These are phyloP conservation scores for Physaria fendleri DNA, from an alignment of 345 rosid species.

Conservation along the genomic window DNA sequence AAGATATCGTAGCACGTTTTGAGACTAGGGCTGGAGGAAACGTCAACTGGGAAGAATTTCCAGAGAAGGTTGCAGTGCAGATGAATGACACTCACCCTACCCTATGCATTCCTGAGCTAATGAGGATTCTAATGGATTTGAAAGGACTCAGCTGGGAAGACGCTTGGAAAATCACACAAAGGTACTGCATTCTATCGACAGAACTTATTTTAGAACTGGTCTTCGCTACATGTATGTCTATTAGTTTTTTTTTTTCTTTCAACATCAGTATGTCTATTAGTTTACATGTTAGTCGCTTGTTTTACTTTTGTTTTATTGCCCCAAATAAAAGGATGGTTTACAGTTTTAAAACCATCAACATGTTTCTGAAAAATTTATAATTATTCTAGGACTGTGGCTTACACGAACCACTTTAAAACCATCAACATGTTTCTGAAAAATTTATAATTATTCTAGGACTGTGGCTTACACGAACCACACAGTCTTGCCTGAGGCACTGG, in stretches of 20 bases:
- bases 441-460: slow-evolving; percentile 39
- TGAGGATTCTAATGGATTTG: slow-evolving; percentile 64
- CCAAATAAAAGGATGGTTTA: not conserved
- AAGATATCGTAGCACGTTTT: slow-evolving; percentile 62
- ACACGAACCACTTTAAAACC: slow-evolving; percentile 85
- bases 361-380: not conserved
- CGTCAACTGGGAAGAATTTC: slow-evolving; percentile 65
- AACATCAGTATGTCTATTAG: too few relatives aligned
- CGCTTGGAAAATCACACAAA: slow-evolving; percentile 72
- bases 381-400: slow-evolving; percentile 59
- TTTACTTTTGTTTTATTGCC: not conserved
- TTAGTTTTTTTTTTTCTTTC: too few relatives aligned
- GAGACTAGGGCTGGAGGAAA: slow-evolving; percentile 62
- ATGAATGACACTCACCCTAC: slow-evolving; percentile 88
- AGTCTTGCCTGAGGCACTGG: slow-evolving; percentile 78
- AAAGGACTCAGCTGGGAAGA: slow-evolving; percentile 70
- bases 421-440: not conserved
- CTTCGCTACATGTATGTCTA: not conserved
- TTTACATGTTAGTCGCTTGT: not conserved
- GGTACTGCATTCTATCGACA: slow-evolving; percentile 31
- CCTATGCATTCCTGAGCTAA: slow-evolving; percentile 71
- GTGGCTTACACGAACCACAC: slow-evolving; percentile 86
- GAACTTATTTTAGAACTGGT: not conserved
- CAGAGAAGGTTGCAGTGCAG: slow-evolving; percentile 77
- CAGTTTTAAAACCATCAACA: not conserved